phyloP scores from a whole-genome alignment of 495 filamentous ascomycete species.

The Bryoglossum gracile region DNA sequence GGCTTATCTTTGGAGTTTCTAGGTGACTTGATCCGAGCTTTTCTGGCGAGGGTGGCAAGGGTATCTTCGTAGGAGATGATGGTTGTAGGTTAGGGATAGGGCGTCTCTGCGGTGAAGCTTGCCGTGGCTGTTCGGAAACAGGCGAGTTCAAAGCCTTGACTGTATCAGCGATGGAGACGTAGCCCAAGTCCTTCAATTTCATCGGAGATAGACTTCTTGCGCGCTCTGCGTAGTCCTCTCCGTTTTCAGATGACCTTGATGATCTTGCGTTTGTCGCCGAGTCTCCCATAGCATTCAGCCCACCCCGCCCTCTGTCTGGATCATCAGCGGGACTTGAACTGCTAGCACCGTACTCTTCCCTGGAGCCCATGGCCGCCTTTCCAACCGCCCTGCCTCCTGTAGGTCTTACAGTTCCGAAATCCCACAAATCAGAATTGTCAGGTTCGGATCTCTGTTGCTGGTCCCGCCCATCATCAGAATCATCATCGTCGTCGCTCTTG shows the following conservation, averaged over 20 bases:
- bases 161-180: conserved; percentile 28
- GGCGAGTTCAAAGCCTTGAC: conserved; percentile 29
- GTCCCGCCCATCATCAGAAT: conserved; percentile 40
- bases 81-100: conserved; percentile 37
- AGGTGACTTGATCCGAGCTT: conserved; percentile 30
- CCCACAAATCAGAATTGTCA: conserved; percentile 83
- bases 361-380: too few relatives aligned
- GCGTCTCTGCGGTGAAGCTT: conserved; percentile 52
- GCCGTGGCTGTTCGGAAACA: conserved; percentile 28
- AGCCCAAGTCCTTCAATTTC: conserved; percentile 32
- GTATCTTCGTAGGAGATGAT: conserved; percentile 53
- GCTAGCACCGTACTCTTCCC: too few relatives aligned
- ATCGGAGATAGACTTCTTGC: conserved; percentile 32
- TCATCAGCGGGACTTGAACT: too few relatives aligned
- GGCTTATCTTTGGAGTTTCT: conserved; percentile 35
- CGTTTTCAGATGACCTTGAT: conserved; percentile 36
- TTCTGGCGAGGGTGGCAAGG: conserved; percentile 51
- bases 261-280: conserved; percentile 61
- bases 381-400: conserved; percentile 46
- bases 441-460: conserved; percentile 26
- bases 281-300: conserved; percentile 63
- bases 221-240: conserved; percentile 42
- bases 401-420: conserved; percentile 86
- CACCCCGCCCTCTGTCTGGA: too few relatives aligned
- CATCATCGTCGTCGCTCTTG: conserved; percentile 60